Base-by-base conservation (phyloP, 2,329 filamentous ascomycete species). In the Botrytis pseudocinerea region DNA sequence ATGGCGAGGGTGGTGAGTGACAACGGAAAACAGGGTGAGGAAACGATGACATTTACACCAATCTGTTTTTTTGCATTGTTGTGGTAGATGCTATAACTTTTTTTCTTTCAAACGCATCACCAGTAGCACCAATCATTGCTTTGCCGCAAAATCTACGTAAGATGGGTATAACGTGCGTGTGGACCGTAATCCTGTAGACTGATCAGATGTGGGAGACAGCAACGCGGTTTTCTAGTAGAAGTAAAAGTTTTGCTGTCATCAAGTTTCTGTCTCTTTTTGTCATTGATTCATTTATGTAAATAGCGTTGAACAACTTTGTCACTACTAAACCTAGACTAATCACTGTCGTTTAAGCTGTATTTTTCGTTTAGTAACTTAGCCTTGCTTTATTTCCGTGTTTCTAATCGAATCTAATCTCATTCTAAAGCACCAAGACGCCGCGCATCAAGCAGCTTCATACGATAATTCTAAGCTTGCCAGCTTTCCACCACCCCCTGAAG, bases 401-500 rank as follows among this genome's bases (percentile, higher is more conserved):
- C n/a, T 28, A 9, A 16, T 28, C 1, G n/a, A 3, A 28, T 18
- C 10, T 7, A 14, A 14, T 14, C 25, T 51, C 48, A 51, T 51
- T n/a, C 4, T 25, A n/a, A 25, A 18, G 14, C 14, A 28, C n/a
- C n/a, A 54, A 28, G 6, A 28, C 6, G n/a, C n/a, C n/a, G 12
- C 6, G 2, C 6, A 8, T 1, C 0, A 3, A 28, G 12, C 28
- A 18, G n/a, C 16, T 28, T 5, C 14, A 2, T 18, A 18, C 28
- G 2, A 54, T 0, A 16, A 18, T 35, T 0, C 2, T 3, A 54
- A 54, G n/a, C n/a, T 5, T 54, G 16, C 25, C n/a, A 16, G 28
- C 25, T 28, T 28, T 28, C n/a, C 2, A 28, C 35, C n/a, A 28
- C 7, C 4, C n/a, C 5, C 6, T 2, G 0, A 1, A 16, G 14